Evolutionary conservation across 2,329 filamentous ascomycete genomes (phyloP).

Genomic region (Camillea tinctor): DNA sequence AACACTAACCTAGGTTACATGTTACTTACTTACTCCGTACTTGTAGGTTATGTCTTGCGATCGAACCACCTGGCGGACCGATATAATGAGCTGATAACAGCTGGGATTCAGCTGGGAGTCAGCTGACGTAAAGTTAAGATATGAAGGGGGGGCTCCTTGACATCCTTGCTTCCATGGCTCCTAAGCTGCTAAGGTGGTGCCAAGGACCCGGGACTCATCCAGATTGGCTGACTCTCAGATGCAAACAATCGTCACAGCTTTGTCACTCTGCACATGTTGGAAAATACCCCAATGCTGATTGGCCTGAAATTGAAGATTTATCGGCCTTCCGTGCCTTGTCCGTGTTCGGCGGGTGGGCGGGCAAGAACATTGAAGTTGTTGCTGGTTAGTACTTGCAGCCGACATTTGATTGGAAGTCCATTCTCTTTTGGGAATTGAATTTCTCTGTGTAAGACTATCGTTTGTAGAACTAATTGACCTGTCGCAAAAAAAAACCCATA

Average conservation of each 20-base stretch:
- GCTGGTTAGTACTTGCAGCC: conserved; percentile 14
- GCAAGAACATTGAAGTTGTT: no score
- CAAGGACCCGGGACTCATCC: not conserved
- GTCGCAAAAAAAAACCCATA: not conserved
- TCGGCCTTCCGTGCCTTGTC: conserved; percentile 23
- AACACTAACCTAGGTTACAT: no score
- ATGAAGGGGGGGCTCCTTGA: no score
- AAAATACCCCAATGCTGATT: conserved; percentile 23
- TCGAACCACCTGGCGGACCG: no score
- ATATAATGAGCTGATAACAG: no score
- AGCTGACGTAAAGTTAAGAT: not conserved
- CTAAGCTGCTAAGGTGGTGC: no score
- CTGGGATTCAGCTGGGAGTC: not conserved
- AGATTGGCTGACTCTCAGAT: not conserved
- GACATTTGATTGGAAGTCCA: not conserved
- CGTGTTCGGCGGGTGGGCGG: conserved; percentile 25
- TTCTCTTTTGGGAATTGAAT: no score
- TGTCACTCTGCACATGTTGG: conserved; percentile 4
- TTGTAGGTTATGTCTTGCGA: no score
- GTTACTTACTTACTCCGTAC: not conserved
- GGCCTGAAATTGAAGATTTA: conserved; percentile 21
- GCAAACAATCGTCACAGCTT: not conserved
- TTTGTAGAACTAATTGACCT: not conserved
- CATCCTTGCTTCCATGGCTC: not conserved
- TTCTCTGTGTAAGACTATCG: not conserved